Percentiles rank a stretch among this genome's conserved stretches.
phyloP scores from a whole-genome alignment of 1,284 basidiomycete genomes.

The Ceratobasidium sp. region DNA sequence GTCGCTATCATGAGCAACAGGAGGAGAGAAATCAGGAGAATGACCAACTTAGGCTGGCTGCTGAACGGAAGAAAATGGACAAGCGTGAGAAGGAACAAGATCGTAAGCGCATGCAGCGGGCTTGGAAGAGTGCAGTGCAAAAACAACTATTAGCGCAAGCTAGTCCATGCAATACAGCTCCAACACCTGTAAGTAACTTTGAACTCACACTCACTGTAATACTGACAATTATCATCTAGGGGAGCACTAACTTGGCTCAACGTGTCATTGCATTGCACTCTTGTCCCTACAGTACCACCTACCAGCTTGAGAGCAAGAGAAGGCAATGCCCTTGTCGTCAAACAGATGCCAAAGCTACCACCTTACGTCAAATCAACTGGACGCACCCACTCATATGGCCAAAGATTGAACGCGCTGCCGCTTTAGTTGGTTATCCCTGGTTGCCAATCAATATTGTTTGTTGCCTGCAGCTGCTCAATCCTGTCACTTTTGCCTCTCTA shows the following conservation, averaged over 20 bases:
- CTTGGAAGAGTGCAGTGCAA: background rate
- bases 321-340: background rate
- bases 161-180: no score
- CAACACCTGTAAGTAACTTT: no score
- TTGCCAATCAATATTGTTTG: background rate
- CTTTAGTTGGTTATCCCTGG: slow-evolving; percentile 13
- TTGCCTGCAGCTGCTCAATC: background rate
- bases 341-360: background rate
- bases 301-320: background rate
- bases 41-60: background rate
- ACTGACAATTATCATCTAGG: no score
- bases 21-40: background rate
- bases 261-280: background rate
- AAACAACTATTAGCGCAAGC: background rate
- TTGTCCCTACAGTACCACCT: background rate
- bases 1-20: background rate
- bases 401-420: background rate
- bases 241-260: background rate
- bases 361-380: slow-evolving; percentile 2
- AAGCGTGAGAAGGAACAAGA: background rate
- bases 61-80: background rate
- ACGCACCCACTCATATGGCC: slow-evolving; percentile 26
- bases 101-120: background rate
- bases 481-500: background rate
- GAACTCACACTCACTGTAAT: no score